phyloP scores from a whole-genome alignment of 192 early-diverging fungal species.

The Coemansia sp. region DNA sequence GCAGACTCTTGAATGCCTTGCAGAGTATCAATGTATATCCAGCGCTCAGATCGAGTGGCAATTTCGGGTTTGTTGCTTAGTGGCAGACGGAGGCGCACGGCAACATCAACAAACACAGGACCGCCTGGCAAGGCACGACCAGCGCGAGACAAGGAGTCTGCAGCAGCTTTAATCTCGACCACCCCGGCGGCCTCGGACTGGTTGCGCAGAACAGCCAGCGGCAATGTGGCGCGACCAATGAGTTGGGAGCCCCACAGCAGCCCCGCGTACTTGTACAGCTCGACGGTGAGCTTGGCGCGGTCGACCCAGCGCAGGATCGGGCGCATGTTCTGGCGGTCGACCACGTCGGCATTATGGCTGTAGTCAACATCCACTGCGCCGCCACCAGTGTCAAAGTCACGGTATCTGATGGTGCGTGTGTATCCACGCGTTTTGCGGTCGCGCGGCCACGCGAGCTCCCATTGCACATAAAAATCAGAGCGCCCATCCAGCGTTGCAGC shows the following conservation, averaged over 20 bases:
- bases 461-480: constrained; percentile 43
- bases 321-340: constrained; percentile 33
- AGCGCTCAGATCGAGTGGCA: constrained; percentile 21
- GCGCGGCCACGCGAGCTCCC: constrained; percentile 44
- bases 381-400: constrained; percentile 35
- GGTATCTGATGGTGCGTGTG: constrained; percentile 32
- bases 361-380: constrained; percentile 30
- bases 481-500: constrained; percentile 35
- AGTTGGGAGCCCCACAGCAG: constrained; percentile 51
- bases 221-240: constrained; percentile 38
- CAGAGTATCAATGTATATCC: constrained; percentile 35
- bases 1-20: not conserved
- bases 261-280: constrained; percentile 50
- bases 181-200: constrained; percentile 27
- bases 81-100: constrained; percentile 39
- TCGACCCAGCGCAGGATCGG: constrained; percentile 45
- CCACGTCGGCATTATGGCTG: constrained; percentile 26
- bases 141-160: constrained; percentile 14
- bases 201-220: constrained; percentile 39
- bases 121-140: constrained; percentile 37
- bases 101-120: constrained; percentile 37
- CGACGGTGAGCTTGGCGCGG: constrained; percentile 34
- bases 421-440: constrained; percentile 31
- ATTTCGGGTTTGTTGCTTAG: constrained; percentile 37
- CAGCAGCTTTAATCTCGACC: constrained; percentile 26